These are phyloP conservation scores for Hymenoscyphus occultus DNA, from an alignment of 2,329 filamentous ascomycete genomes.

Conservation along the genomic window DNA sequence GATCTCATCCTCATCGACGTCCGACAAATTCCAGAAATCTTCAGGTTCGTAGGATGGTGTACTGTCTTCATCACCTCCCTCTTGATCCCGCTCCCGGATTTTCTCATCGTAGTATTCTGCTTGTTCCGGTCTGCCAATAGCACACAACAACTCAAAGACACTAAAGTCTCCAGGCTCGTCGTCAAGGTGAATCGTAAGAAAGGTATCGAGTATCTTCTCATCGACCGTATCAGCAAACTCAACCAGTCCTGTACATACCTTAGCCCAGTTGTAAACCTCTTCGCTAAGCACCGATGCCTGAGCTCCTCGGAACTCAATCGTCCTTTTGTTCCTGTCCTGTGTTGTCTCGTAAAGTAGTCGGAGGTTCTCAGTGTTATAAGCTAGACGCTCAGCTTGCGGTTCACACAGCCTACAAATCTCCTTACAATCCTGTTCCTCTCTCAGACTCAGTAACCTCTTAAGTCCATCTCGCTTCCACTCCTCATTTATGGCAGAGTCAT, in stretches of 20 bases:
- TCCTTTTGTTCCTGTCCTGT: neutral
- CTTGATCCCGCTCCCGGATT: neutral
- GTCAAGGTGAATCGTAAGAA: neutral
- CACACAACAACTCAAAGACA: neutral
- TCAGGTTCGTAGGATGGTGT: too few relatives aligned
- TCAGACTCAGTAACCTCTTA: neutral
- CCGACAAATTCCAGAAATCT: too few relatives aligned
- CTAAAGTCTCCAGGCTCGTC: neutral
- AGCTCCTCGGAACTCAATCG: neutral
- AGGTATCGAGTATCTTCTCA: neutral
- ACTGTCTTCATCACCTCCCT: neutral
- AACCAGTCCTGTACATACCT: neutral
- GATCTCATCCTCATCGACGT: too few relatives aligned
- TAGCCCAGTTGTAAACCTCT: neutral
- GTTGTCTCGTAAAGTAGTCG: too few relatives aligned
- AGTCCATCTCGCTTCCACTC: neutral
- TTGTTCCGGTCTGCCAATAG: neutral
- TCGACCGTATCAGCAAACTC: neutral
- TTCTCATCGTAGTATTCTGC: neutral
- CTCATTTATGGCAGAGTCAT: neutral
- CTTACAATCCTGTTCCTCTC: neutral
- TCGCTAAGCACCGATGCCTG: neutral
- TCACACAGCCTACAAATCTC: neutral
- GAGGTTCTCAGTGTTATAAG: neutral
- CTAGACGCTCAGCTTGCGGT: neutral